Base-by-base conservation (phyloP, 179 eudicot genomes). In the Spinacia oleracea region DNA sequence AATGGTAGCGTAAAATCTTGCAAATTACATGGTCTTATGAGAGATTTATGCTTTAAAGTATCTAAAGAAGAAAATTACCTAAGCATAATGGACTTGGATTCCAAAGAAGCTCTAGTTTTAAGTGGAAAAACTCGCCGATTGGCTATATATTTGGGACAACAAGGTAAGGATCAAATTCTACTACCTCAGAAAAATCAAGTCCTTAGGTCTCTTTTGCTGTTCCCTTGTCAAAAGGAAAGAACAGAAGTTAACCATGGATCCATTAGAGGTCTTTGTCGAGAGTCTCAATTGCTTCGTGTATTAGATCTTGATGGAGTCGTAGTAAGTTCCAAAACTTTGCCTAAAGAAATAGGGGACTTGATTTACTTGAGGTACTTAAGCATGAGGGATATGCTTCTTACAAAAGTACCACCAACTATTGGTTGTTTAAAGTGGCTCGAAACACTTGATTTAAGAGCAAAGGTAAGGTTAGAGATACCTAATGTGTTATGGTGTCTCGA, bases 361-460 rank as follows among this genome's bases (percentile, higher is more conserved):
- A 56, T 79, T 3, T 84, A 85, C 66, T 66, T 87, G 58, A 85
- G 85, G 83, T 87, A 83, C 81, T 77, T 87, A 42, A 79, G 81
- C 32, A 70, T 85, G 63, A 78, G 70, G 66, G 76, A 75, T 58
- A 82, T 82, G 75, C 58, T 48, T 46, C 48, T 85, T 16, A 70
- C 82, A 6, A 77, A 82, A 72, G 18, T 84, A 77, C 87, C 88
- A 12, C 74, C 84, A 43, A 78, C 85, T 20, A 75, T 85, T 9
- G 81, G 80, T 1, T 67, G 46, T 46, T 29, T 85, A 56, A 72
- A 31, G 48, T 75, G 80, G 75, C 50, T 88, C 10, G 83, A 86
- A 74, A 84, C 84, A 40, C 88, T 88, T 78, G 87, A 88, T 80
- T 25, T 88, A 70, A 64, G 82, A 50, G 85, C 83, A 40, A 69